phyloP scores from a whole-genome alignment of 768 basidiomycete species.

The Tulasnella sp. region DNA sequence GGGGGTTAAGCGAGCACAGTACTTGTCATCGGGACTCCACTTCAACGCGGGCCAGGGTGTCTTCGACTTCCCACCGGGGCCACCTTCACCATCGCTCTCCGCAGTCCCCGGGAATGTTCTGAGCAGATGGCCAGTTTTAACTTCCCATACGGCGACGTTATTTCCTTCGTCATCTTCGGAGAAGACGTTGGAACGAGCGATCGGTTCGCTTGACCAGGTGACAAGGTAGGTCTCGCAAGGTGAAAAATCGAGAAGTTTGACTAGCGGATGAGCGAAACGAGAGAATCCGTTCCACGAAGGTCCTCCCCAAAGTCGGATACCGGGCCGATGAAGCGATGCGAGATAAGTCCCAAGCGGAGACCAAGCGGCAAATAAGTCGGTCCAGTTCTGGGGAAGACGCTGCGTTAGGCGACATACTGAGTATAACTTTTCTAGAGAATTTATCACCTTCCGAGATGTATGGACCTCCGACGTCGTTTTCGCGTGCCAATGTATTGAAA shows the following conservation, averaged over 20 bases:
- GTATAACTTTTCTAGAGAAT: neutral
- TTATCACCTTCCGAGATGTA: conserved; percentile 60
- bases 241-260: conserved; percentile 94
- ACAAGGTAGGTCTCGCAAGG: conserved; percentile 94
- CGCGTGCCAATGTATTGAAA: conserved; percentile 86
- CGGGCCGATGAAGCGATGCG: conserved; percentile 88
- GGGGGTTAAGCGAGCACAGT: conserved; percentile 78
- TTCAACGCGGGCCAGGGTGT: conserved; percentile 92
- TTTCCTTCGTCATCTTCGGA: conserved; percentile 94
- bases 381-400: conserved; percentile 64
- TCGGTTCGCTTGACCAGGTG: conserved; percentile 94
- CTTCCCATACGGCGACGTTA: conserved; percentile 96
- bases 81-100: conserved; percentile 41
- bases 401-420: neutral
- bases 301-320: conserved; percentile 94
- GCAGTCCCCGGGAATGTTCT: conserved; percentile 77
- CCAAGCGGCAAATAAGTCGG: conserved; percentile 94
- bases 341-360: conserved; percentile 94
- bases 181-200: conserved; percentile 75
- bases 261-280: conserved; percentile 90
- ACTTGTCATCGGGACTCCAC: conserved; percentile 97
- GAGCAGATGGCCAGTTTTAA: conserved; percentile 84
- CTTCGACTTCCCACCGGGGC: conserved; percentile 46
- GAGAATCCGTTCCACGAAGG: conserved; percentile 79
- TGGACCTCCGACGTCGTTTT: conserved; percentile 80